These are phyloP conservation scores for Aspergillus sp. DNA, from an alignment of 2,329 filamentous ascomycete species.

Conservation along the genomic window DNA sequence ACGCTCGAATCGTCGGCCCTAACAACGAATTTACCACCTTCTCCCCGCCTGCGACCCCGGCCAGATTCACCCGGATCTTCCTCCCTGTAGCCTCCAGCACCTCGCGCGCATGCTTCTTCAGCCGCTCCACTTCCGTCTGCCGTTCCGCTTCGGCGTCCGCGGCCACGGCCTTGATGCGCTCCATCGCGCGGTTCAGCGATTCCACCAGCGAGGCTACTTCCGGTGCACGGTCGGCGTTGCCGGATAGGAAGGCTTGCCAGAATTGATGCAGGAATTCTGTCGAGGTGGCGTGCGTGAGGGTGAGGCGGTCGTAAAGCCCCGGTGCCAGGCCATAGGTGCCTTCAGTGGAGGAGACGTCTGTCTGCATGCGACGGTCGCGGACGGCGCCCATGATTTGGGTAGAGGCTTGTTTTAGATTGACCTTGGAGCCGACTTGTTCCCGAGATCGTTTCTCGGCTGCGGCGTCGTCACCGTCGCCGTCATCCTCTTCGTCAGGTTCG, in stretches of 20 bases:
- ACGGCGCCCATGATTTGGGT: constrained; percentile 52
- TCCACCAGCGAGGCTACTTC: constrained; percentile 78
- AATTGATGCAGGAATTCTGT: constrained; percentile 97
- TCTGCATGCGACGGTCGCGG: constrained; percentile 47
- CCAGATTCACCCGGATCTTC: constrained; percentile 60
- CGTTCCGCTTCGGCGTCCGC: constrained; percentile 70
- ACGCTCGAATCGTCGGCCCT: constrained; percentile 61
- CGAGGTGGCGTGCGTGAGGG: constrained; percentile 79
- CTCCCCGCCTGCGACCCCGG: constrained; percentile 62
- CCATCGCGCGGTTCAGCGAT: constrained; percentile 66
- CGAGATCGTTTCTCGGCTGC: constrained; percentile 44
- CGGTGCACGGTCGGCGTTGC: constrained; percentile 67
- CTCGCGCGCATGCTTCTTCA: constrained; percentile 62
- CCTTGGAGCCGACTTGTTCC: constrained; percentile 60
- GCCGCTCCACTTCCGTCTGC: constrained; percentile 54
- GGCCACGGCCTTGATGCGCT: constrained; percentile 72
- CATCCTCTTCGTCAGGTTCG: constrained; percentile 38
- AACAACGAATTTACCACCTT: constrained; percentile 69
- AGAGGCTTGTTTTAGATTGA: constrained; percentile 50
- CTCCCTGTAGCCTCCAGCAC: constrained; percentile 65
- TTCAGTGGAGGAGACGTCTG: constrained; percentile 27
- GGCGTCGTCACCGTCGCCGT: constrained; percentile 39
- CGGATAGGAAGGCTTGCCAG: constrained; percentile 85
- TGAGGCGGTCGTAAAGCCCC: constrained; percentile 53
- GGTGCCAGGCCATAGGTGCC: constrained; percentile 41